A percentile compares a stretch with the other conserved stretches of the same genome.
These are phyloP conservation scores for Gossypium raimondii DNA, from an alignment of 345 rosid species.

Conservation along the genomic window DNA sequence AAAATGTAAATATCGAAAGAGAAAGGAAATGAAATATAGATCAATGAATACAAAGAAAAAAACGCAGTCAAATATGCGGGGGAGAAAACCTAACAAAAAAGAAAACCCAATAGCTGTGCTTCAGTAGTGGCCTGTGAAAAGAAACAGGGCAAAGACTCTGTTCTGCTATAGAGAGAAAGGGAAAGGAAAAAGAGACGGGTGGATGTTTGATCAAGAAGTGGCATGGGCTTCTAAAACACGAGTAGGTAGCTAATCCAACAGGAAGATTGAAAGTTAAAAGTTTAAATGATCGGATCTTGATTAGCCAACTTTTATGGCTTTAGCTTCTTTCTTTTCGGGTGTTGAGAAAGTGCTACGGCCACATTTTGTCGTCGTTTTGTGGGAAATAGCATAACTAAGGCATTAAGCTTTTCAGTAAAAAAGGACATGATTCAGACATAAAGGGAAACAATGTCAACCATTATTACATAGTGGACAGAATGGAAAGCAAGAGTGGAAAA, in stretches of 20 bases:
- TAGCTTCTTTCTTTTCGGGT: neutral
- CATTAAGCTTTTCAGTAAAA: no score
- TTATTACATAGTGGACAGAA: no score
- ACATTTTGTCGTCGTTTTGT: no score
- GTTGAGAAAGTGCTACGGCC: neutral
- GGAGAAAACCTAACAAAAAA: no score
- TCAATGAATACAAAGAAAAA: neutral
- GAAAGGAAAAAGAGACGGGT: neutral
- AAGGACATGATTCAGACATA: neutral
- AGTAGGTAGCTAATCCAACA: neutral
- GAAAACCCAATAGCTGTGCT: neutral
- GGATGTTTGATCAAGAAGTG: neutral
- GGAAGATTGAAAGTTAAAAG: neutral
- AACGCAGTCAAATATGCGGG: no score
- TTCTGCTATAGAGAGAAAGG: neutral
- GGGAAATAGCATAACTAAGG: no score
- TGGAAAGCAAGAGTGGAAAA: neutral
- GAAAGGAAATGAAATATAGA: neutral
- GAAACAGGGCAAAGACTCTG: constrained; percentile 1
- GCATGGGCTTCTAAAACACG: neutral
- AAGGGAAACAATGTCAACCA: neutral
- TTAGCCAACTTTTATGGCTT: neutral
- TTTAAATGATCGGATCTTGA: neutral
- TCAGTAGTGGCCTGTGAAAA: neutral
- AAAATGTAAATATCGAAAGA: neutral